Conservation (phyloP, 2,329 filamentous ascomycete genomes). For the Lasiodiplodia theobromae region DNA sequence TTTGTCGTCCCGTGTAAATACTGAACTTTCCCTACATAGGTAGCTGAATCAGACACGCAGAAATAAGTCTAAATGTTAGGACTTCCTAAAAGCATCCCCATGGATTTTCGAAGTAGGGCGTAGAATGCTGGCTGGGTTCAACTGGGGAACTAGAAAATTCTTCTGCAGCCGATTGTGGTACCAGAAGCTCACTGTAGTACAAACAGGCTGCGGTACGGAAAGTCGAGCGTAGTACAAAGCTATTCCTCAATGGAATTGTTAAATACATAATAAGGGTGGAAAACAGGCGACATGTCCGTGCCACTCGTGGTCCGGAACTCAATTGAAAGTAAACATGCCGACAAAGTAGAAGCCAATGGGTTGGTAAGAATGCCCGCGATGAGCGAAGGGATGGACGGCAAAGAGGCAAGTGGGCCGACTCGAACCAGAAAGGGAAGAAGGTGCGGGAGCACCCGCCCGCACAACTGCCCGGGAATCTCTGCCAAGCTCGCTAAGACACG, state of each 20-base stretch:
- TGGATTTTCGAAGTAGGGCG: no score
- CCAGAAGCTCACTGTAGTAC: neutral
- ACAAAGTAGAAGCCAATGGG: no score
- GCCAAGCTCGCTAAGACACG: neutral
- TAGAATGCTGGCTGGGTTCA: no score
- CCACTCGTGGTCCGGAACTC: neutral
- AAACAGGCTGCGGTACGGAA: neutral
- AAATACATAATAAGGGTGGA: neutral
- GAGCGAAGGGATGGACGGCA: neutral
- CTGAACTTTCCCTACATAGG: no score
- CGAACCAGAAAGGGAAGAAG: neutral
- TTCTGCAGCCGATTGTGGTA: neutral
- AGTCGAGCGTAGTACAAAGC: neutral
- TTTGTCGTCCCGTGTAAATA: neutral
- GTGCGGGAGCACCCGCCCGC: neutral
- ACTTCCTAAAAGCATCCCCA: no score
- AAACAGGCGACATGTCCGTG: neutral
- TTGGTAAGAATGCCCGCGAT: neutral
- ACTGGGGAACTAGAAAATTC: no score
- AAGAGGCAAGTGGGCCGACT: no score
- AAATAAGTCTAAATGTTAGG: no score
- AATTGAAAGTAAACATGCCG: neutral
- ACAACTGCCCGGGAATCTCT: no score
- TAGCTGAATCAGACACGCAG: no score
- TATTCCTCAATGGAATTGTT: neutral